Evolutionary conservation across 2,329 filamentous ascomycete genomes (phyloP), one percentile per base, ranked within the genome.

Genomic region (Rhinocladiella similis): DNA sequence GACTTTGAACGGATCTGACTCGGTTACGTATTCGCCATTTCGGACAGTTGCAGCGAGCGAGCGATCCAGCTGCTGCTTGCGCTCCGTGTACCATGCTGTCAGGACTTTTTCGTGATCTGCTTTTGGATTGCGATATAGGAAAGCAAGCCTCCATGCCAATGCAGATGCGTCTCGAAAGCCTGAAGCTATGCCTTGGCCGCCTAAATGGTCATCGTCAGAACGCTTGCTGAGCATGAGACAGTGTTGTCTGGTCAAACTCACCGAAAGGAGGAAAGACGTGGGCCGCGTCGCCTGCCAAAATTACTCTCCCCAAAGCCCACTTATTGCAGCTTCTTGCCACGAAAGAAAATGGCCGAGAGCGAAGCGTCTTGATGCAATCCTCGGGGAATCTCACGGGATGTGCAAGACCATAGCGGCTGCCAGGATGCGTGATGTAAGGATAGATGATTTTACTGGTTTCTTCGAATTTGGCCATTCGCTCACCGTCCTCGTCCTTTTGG

Each of bases 101-200:
- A 74, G 56, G 10, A 73, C 41, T 3, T 53, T 33, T 5, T 67
- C 57, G 49, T 72, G 65, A 36, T 64, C 49, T 10, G 54, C 56
- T 16, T 36, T 47, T 12, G 54, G 60, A 9, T 60, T 48, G 20
- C 56, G 61, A 52, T 65, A 65, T 14, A 72, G 66, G 1, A 72
- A 47, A 6, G 65, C 64, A 2, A 75, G 65, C 6, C 73, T 67
- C 73, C 73, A 76, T 12, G 72, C 67, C 3, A 77, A 61, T 1
- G 66, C 64, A 9, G 65, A 56, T 1, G 73, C 73, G 53, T 76
- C 73, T 18, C 74, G 68, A 50, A 76, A 72, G 2, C 74, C 74
- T 2, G 70, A 73, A 2, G 69, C 67, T 35, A 76, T 75, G 2
- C 74, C 74, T 60, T 76, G 74, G 1, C 73, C 74, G n/a, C 59